phyloP scores from a whole-genome alignment of 441 rosid genomes.

The Gossypium schwendimanii region DNA sequence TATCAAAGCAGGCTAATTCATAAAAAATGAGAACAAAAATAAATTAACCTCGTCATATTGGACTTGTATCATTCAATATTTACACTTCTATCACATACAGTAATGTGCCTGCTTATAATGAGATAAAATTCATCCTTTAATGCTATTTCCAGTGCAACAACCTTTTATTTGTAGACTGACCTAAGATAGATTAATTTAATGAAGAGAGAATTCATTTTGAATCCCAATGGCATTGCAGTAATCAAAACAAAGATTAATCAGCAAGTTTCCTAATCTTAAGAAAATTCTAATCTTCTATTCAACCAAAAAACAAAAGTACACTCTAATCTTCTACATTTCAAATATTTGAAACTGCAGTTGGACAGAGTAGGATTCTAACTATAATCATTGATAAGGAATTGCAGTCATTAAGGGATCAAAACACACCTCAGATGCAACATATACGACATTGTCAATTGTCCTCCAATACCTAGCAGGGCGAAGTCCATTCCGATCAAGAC shows the following conservation, averaged over 20 bases:
- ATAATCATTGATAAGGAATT: slow-evolving; percentile 12
- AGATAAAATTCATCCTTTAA: not conserved
- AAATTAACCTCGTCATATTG: not conserved
- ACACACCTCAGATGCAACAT: slow-evolving; percentile 97
- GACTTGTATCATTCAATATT: not conserved
- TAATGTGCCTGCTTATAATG: not conserved
- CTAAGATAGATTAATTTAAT: not conserved
- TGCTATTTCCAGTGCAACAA: not conserved
- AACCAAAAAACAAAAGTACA: not conserved
- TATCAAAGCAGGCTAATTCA: not conserved
- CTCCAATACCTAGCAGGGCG: slow-evolving; percentile 99
- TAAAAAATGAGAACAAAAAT: not conserved
- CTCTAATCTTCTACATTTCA: not conserved
- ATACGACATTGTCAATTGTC: slow-evolving; percentile 86
- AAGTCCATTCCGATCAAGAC: slow-evolving; percentile 98
- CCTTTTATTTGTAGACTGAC: not conserved
- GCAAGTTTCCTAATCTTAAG: not conserved
- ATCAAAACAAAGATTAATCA: not conserved
- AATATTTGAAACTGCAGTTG: not conserved
- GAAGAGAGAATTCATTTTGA: not conserved
- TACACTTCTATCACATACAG: not conserved
- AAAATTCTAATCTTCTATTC: not conserved
- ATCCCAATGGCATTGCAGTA: not conserved
- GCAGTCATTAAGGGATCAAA: slow-evolving; percentile 21
- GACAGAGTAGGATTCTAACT: not conserved